Evolutionary conservation across 805 yeast genomes (phyloP), one percentile per base, ranked within the genome.

Genomic region (Hanseniaspora pseudoguilliermondii): DNA sequence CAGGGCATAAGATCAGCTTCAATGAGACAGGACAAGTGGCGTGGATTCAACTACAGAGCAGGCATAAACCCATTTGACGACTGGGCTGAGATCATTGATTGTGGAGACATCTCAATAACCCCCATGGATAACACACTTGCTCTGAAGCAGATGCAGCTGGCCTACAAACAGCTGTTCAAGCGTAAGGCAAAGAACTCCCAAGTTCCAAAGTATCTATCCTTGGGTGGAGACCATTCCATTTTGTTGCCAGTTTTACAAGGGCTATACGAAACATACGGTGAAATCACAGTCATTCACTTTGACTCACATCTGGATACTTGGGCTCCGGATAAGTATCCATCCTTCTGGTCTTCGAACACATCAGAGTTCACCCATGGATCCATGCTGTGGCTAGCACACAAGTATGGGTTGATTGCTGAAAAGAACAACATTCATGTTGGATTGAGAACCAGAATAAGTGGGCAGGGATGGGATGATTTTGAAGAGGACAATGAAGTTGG

Each of bases 291-390:
- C 39, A 76, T 86, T 55, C 95, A 86, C 67, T 84, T 86, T 62
- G 95, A 86, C 65, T 91, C 93, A 15, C 95, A 86, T 69, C 73
- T 86, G 60, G 95, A 86, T 66, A 86, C 95, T 5, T 78, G 89
- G 91, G 67, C 81, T 60, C 93, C 95, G 11, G 74, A 78, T 57
- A 76, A 81, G 65, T 85, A 84, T 63, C 84, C 86, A 25, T 71
- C 80, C 18, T 77, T 74, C 62, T 79, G 83, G 83, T 73, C 72
- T 60, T 72, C 79, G 10, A 75, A 75, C 39, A 77, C 75, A 60
- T 71, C 78, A 43, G 79, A 81, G 50, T 76, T 83, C 66, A 86
- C 86, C 39, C 95, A 86, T 65, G 95, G 95, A 9, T 82, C 93
- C 6, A 84, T 86, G 90, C 73, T 86, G 41, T 86, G 93, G 93